Conservation (phyloP, 2,329 filamentous ascomycete genomes). For the Colletotrichum brevisporum region DNA sequence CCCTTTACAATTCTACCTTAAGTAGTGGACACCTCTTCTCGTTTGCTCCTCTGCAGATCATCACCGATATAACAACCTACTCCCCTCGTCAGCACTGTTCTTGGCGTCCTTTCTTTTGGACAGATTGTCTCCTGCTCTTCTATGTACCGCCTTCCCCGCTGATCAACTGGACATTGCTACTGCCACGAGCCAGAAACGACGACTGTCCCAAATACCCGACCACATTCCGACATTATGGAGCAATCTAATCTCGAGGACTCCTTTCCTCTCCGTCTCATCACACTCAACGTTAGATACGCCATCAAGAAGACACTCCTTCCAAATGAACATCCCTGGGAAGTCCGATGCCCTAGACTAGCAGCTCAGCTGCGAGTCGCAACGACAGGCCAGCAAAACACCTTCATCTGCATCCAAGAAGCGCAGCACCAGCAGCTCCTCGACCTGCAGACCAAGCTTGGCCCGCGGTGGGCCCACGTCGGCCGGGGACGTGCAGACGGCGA, state of each 20-base stretch:
- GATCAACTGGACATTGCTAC: too few relatives aligned
- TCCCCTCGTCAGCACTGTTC: too few relatives aligned
- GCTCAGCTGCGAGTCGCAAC: constrained; percentile 69
- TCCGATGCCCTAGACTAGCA: constrained; percentile 68
- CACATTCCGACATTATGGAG: neutral
- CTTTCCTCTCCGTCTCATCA: constrained; percentile 68
- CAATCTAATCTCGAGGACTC: neutral
- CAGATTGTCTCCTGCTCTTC: too few relatives aligned
- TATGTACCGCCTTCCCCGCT: too few relatives aligned
- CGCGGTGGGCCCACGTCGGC: constrained; percentile 72
- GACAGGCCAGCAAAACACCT: constrained; percentile 61
- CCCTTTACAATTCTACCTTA: too few relatives aligned
- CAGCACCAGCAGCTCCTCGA: constrained; percentile 73
- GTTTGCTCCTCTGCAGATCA: too few relatives aligned
- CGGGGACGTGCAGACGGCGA: constrained; percentile 76
- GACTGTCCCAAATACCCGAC: neutral
- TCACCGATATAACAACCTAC: too few relatives aligned
- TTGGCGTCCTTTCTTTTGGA: too few relatives aligned
- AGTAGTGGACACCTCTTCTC: too few relatives aligned
- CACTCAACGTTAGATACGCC: constrained; percentile 78
- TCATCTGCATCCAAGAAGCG: constrained; percentile 80
- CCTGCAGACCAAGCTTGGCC: constrained; percentile 67
- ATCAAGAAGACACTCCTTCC: constrained; percentile 61
- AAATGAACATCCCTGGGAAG: constrained; percentile 71
- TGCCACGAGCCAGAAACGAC: neutral